Evolutionary conservation across 2,329 filamentous ascomycete genomes (phyloP), one percentile per base, ranked within the genome.

Genomic region (Madurella fahalii): DNA sequence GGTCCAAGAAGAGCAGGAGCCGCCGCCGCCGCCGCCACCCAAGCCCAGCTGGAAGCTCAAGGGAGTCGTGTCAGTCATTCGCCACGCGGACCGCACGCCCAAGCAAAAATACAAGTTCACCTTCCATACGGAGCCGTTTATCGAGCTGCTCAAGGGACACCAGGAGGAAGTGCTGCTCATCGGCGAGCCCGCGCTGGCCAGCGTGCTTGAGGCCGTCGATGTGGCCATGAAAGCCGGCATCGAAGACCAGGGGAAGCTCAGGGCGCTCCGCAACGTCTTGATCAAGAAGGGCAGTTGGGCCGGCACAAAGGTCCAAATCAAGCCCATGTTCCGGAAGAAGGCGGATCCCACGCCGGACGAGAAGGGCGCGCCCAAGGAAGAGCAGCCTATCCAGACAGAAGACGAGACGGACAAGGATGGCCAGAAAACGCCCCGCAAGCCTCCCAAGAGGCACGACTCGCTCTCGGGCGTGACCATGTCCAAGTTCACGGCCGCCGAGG

Each of bases 71-170:
- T 93, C 92, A 2, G 94, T 99, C 15, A 91, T 99, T 61, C 85
- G 94, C 30, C 94, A 99, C 71, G 95, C 95, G 2, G 94, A 99
- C 73, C 87, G 94, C 53, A 99, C 94, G 1, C 94, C 94, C 2
- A 99, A 99, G 73, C 94, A 99, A 66, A 99, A 99, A 69, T 96
- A 96, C 78, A 99, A 99, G 69, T 99, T 97, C 66, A 99, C 94
- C 0, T 97, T 99, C 65, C 94, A 99, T 67, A 95, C 91, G 0
- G 90, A 92, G 59, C 94, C 94, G 0, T 99, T 99, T 66, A 92
- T 99, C 59, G 89, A 95, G 60, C 78, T 99, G 4, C 81, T 99
- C 41, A 95, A 93, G 68, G 94, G 94, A 0, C 93, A 99, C 65
- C 90, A 95, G 65, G 93, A 97, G 71, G 94, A 99, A 68, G 94